A percentile compares a stretch with the other conserved stretches of the same genome.
phyloP scores from a whole-genome alignment of 495 filamentous ascomycete genomes.

The Podospora pseudoanserina region DNA sequence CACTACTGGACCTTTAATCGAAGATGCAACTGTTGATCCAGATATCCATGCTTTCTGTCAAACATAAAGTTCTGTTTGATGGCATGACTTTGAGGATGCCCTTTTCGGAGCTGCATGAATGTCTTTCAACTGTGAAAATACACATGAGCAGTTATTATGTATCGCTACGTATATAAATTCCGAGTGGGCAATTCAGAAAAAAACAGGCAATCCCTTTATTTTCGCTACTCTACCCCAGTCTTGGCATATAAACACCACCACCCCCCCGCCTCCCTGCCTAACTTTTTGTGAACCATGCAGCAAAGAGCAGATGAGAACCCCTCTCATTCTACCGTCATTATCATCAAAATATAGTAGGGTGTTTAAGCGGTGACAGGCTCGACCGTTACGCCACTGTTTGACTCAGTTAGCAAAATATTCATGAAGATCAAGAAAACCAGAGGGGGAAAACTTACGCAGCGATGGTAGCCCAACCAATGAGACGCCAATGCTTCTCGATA shows the following conservation, averaged over 20 bases:
- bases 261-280: neutral
- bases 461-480: constrained; percentile 97
- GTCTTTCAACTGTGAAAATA: too few relatives aligned
- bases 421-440: constrained; percentile 4
- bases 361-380: constrained; percentile 36
- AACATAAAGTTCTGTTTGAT: too few relatives aligned
- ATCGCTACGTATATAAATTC: neutral
- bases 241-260: neutral
- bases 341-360: constrained; percentile 3
- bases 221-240: neutral
- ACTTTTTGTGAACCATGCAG: neutral
- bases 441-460: constrained; percentile 43
- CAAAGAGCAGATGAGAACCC: neutral
- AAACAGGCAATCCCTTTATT: neutral
- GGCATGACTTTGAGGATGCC: too few relatives aligned
- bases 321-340: neutral
- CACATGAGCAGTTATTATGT: neutral
- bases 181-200: neutral
- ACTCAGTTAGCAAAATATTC: constrained; percentile 6
- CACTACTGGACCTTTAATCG: too few relatives aligned
- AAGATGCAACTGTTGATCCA: too few relatives aligned
- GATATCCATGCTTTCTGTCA: too few relatives aligned
- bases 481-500: constrained; percentile 99
- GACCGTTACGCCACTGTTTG: constrained; percentile 38
- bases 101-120: too few relatives aligned